phyloP scores from a whole-genome alignment of 2,329 filamentous ascomycete genomes.

The Pyrenophora seminiperda region DNA sequence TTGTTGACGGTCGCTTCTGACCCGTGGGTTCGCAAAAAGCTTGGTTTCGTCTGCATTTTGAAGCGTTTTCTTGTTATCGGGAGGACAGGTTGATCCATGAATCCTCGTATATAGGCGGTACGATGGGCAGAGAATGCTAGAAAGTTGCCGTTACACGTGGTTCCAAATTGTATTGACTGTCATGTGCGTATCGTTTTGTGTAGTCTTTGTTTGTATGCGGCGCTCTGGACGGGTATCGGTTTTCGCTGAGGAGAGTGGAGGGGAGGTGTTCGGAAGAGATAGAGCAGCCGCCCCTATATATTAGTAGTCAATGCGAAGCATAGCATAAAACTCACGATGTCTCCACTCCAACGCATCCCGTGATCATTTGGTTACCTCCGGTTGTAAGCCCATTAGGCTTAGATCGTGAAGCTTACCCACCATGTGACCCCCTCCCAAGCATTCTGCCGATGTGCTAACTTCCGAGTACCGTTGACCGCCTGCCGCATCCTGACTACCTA shows the following conservation, averaged over 20 bases:
- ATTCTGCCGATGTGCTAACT: constrained; percentile 21
- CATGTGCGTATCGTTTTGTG: constrained; percentile 16
- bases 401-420: constrained; percentile 34
- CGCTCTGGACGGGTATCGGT: constrained; percentile 8
- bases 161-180: constrained; percentile 14
- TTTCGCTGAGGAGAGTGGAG: constrained; percentile 1
- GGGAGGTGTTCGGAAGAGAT: background rate
- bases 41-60: constrained; percentile 40
- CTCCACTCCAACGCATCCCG: constrained; percentile 17
- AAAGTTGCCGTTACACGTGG: constrained; percentile 4
- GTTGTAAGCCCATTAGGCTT: constrained; percentile 31
- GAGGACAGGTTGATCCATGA: constrained; percentile 24
- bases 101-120: constrained; percentile 33
- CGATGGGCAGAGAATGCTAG: constrained; percentile 31
- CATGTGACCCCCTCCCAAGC: constrained; percentile 30
- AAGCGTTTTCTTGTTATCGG: constrained; percentile 33
- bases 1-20: constrained; percentile 26
- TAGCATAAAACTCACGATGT: constrained; percentile 22
- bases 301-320: constrained; percentile 23
- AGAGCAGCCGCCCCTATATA: constrained; percentile 19
- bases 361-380: constrained; percentile 24
- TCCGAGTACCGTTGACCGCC: constrained; percentile 31
- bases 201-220: constrained; percentile 12
- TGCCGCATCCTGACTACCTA: constrained; percentile 23
- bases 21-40: constrained; percentile 38